Conservation (phyloP, 108 stramenopile genomes). For the Cyclotella sp. region DNA sequence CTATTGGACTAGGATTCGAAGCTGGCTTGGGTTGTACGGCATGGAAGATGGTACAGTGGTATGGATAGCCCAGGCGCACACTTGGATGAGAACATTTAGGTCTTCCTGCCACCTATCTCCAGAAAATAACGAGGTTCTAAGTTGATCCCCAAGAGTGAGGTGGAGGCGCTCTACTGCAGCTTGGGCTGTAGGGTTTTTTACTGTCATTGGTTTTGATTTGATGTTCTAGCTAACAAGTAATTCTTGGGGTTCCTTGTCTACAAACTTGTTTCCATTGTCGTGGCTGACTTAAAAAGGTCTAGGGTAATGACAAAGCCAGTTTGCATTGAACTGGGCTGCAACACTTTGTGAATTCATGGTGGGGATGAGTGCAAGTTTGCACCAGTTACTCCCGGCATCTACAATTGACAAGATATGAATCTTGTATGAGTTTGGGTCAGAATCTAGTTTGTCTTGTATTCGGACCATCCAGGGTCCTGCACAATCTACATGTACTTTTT, state of each 20-base stretch:
- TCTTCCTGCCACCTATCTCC: neutral
- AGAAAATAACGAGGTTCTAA: slow-evolving; percentile 1
- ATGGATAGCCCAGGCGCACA: slow-evolving; percentile 2
- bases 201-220: slow-evolving; percentile 35
- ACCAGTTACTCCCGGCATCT: neutral
- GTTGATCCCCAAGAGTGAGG: slow-evolving; percentile 13
- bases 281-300: slow-evolving; percentile 25
- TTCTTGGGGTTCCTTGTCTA: slow-evolving; percentile 49
- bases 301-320: slow-evolving; percentile 60
- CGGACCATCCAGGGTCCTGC: slow-evolving; percentile 16
- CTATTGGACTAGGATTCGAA: too few species aligned
- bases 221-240: slow-evolving; percentile 39
- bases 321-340: neutral
- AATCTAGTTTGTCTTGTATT: too few species aligned
- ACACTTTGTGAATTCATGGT: neutral
- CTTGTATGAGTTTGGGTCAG: neutral
- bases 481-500: slow-evolving; percentile 21
- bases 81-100: slow-evolving; percentile 13
- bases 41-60: neutral
- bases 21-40: slow-evolving; percentile 1
- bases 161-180: slow-evolving; percentile 56
- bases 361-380: neutral
- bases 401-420: slow-evolving; percentile 3
- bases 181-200: slow-evolving; percentile 55
- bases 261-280: slow-evolving; percentile 42